Conservation (phyloP, 2,329 filamentous ascomycete species). For the Penicillium concentricum region DNA sequence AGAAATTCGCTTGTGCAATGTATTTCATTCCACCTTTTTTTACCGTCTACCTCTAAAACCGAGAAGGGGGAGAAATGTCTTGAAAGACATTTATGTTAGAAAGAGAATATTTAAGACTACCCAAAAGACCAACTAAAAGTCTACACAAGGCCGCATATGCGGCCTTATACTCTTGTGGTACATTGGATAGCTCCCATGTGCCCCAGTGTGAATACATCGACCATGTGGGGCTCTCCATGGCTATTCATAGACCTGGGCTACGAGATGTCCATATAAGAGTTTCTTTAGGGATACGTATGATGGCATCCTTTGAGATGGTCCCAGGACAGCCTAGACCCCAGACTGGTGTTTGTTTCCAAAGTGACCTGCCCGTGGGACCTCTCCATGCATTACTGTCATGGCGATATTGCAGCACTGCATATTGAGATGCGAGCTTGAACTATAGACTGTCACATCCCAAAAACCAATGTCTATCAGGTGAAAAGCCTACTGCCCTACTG, state of each 20-base stretch:
- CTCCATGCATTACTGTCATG: neutral
- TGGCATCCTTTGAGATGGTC: neutral
- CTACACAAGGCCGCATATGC: no score
- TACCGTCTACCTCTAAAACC: no score
- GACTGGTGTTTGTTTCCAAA: no score
- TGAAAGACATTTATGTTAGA: no score
- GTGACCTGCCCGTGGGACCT: neutral
- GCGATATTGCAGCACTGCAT: neutral
- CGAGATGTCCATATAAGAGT: neutral
- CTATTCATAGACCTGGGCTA: no score
- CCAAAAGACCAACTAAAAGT: no score
- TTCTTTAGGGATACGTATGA: neutral
- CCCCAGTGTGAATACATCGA: neutral
- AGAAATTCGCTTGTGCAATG: no score
- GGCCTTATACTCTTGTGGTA: no score
- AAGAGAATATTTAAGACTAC: no score
- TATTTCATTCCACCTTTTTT: no score
- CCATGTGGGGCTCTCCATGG: neutral
- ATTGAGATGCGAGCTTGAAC: neutral
- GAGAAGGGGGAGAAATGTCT: no score
- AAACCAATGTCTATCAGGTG: no score
- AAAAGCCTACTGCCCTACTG: constrained; percentile 1
- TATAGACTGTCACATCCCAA: neutral
- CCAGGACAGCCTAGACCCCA: neutral
- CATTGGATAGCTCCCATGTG: neutral